Base-by-base conservation (phyloP, 176 grass and related monocot genomes). In the Oryza officinalis region DNA sequence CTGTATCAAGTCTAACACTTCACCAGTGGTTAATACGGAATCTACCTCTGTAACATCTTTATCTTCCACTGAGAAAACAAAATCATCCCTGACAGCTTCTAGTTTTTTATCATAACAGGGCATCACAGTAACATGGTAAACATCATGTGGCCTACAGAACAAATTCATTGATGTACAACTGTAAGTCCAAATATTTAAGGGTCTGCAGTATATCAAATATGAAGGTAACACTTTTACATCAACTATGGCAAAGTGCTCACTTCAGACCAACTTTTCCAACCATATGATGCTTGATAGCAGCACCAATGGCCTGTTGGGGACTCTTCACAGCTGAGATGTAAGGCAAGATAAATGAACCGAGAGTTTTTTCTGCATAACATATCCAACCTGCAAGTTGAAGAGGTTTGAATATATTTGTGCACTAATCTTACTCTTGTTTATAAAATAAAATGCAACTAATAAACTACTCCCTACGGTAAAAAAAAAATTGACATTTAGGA, bases 91-190 rank as follows among this genome's bases (percentile, higher is more conserved):
- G 17, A 91, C 89, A 57, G 96, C 96, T 90, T 98, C 96, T 66
- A 98, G 91, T 52, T 98, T 98, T 72, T 98, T 98, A 79, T 98
- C 96, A 81, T 96, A 98, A 87, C 96, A 98, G 64, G 96, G 96
- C 96, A 98, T 98, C 66, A 98, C 87, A 33, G 96, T 98, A 17
- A 98, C 96, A 96, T 98, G 96, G 75, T 98, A 96, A 30, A 93
- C 75, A 85, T 96, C 77, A 74, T 85, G 44, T 23, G 77, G 59
- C 87, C 96, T 98, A 78, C 46, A 77, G 10, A 57, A 78, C 46
- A 77, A 44, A 32, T 57, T 76, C 10, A 32, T 57, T 76, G 5
- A 37, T 37, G 10, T 27, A 60, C 4, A 17, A 59, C 32, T 13
- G 17, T 8, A 63, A 33, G 67, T 33, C n/a, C 44, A 85, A 67